Base-by-base conservation (phyloP, 2,329 filamentous ascomycete species). In the Venturia pyrina region DNA sequence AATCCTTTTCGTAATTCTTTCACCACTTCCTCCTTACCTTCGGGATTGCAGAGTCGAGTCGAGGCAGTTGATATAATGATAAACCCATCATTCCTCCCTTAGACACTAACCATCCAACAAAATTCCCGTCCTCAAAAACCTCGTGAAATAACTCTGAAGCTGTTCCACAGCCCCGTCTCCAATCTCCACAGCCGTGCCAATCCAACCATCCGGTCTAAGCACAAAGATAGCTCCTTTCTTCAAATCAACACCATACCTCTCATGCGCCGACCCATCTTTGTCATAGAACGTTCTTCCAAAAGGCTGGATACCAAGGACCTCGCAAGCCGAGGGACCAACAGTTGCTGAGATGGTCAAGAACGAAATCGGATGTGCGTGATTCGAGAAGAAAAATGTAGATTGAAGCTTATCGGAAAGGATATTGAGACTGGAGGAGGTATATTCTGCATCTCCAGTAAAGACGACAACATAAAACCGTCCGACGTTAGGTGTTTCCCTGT, bases 391-490 rank as follows among this genome's bases (percentile, higher is more conserved):
- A 5, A 43, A 11, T 11, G 37, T 62, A 15, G 21, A 34, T 28
- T 28, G 60, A 21, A 43, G 60, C 3, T 43, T 24, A 13, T 62
- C 57, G 37, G 7, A 68, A 69, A 64, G 73, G 69, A 0, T 68
- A 66, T 57, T 69, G 17, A 3, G 70, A 60, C 2, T 64, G 10
- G 40, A 6, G 2, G 60, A 62, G 28, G 60, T 62, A 5, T 62
- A 5, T 17, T 44, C 3, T 7, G 75, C 70, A 5, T 77, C 69
- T 19, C 78, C 78, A 5, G 73, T 70, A 59, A 82, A 81, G 3
- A 81, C 68, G 6, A 79, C 66, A 15, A 82, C 71, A 62, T 77
- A 74, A 67, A 83, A 83, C 13, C 69, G 69, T 1, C 75, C 77
- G 0, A 68, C 64, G 68, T 82, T 83, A 2, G 75, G 78, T 0